Evolutionary conservation across 441 rosid genomes (phyloP).

Genomic region (Gossypium davidsonii): DNA sequence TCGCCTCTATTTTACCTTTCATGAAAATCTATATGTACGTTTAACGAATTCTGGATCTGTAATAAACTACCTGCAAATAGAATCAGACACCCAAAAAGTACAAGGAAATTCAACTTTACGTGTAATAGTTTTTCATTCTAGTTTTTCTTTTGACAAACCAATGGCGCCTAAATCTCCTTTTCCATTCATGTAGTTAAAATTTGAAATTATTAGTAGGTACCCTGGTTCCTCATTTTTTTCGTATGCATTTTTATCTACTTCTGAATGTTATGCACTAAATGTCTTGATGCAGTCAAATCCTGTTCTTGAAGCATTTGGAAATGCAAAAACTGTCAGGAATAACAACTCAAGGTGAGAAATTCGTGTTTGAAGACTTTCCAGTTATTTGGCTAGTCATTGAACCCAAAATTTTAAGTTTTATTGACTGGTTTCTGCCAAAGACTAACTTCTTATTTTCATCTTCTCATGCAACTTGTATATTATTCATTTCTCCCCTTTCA

Average conservation of each 20-base stretch:
- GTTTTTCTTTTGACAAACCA: slow-evolving; percentile 4
- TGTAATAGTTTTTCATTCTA: background rate
- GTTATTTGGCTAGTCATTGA: background rate
- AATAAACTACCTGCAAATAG: slow-evolving; percentile 5
- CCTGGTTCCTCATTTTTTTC: background rate
- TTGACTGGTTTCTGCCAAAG: background rate
- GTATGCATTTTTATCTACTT: background rate
- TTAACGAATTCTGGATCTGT: background rate
- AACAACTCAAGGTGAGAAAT: slow-evolving; percentile 74
- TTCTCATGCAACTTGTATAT: background rate
- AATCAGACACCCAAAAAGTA: background rate
- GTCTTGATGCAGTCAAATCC: slow-evolving; percentile 81
- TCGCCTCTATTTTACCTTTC: background rate
- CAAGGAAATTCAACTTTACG: background rate
- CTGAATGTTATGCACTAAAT: slow-evolving; percentile 29
- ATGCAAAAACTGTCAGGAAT: slow-evolving; percentile 89
- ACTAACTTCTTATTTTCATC: slow-evolving; percentile 2
- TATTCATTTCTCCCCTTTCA: background rate
- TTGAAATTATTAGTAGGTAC: background rate
- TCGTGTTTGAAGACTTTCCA: background rate
- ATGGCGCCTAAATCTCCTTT: background rate
- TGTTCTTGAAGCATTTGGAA: slow-evolving; percentile 96
- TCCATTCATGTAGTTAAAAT: background rate
- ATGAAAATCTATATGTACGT: background rate
- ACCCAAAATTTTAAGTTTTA: background rate